Evolutionary conservation across 2,329 filamentous ascomycete genomes (phyloP).

Genomic region (Fusarium poae): DNA sequence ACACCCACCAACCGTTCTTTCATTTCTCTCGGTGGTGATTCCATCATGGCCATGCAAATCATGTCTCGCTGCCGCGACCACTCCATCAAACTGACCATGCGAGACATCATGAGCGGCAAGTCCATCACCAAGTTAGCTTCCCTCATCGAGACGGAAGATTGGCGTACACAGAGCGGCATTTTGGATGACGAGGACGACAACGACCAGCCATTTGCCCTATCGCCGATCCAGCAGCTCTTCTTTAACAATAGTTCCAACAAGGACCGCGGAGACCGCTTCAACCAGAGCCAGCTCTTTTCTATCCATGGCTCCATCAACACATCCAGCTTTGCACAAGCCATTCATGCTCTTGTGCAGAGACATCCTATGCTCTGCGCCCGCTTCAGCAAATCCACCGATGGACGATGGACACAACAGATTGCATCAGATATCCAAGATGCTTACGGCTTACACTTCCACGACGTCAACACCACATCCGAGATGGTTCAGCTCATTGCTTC

Average conservation of each 20-base stretch:
- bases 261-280: conserved; percentile 55
- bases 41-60: conserved; percentile 59
- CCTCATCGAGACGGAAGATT: conserved; percentile 3
- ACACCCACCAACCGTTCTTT: conserved; percentile 54
- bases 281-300: conserved; percentile 59
- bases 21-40: conserved; percentile 59
- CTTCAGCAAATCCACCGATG: conserved; percentile 36
- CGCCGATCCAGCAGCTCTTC: conserved; percentile 61
- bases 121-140: conserved; percentile 49
- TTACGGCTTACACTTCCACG: conserved; percentile 36
- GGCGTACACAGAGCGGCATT: neutral
- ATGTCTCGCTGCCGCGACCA: conserved; percentile 55
- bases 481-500: conserved; percentile 2
- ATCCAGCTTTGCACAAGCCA: conserved; percentile 36
- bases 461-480: conserved; percentile 19
- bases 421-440: conserved; percentile 31
- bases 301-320: conserved; percentile 41
- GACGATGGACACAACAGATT: conserved; percentile 46
- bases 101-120: conserved; percentile 50
- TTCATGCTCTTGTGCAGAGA: conserved; percentile 47
- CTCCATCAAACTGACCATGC: conserved; percentile 50
- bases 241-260: conserved; percentile 50
- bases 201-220: conserved; percentile 52
- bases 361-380: conserved; percentile 56
- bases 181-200: conserved; percentile 5